Conservation (phyloP, 2,329 filamentous ascomycete species). For the Curvularia hawaiiensis region DNA sequence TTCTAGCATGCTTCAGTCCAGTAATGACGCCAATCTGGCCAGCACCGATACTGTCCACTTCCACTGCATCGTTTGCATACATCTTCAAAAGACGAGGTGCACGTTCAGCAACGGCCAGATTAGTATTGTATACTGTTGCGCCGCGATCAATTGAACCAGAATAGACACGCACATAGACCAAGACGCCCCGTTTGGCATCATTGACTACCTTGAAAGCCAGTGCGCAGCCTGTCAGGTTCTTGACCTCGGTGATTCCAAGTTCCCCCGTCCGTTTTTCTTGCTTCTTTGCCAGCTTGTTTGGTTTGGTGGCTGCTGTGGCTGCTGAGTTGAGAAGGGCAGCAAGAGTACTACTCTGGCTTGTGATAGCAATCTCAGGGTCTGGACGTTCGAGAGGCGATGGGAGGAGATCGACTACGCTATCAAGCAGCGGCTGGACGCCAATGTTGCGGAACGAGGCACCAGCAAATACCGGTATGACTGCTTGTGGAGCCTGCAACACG, state of each 20-base stretch:
- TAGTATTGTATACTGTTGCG: conserved; percentile 83
- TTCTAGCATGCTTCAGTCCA: conserved; percentile 88
- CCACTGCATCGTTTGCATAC: conserved; percentile 84
- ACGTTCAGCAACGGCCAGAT: conserved; percentile 76
- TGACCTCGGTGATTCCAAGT: conserved; percentile 45
- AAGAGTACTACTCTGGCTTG: conserved; percentile 60
- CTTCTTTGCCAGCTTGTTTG: conserved; percentile 20
- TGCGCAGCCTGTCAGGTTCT: conserved; percentile 71
- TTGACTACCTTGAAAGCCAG: conserved; percentile 93
- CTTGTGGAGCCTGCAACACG: conserved; percentile 70
- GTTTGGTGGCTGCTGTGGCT: conserved; percentile 26
- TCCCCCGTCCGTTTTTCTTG: conserved; percentile 11
- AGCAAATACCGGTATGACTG: conserved; percentile 84
- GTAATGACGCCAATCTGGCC: conserved; percentile 95
- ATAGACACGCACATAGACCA: conserved; percentile 93
- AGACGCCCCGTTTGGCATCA: conserved; percentile 80
- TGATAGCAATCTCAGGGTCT: conserved; percentile 76
- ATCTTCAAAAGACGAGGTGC: conserved; percentile 85
- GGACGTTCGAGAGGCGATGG: conserved; percentile 82
- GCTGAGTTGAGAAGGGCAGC: conserved; percentile 51
- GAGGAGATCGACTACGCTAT: conserved; percentile 85
- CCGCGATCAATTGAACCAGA: conserved; percentile 79
- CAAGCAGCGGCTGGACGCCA: conserved; percentile 88
- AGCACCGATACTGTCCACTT: conserved; percentile 77
- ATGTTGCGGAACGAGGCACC: conserved; percentile 94